Conservation (phyloP, 805 yeast genomes). For the Kodamaea jinghongensis region DNA sequence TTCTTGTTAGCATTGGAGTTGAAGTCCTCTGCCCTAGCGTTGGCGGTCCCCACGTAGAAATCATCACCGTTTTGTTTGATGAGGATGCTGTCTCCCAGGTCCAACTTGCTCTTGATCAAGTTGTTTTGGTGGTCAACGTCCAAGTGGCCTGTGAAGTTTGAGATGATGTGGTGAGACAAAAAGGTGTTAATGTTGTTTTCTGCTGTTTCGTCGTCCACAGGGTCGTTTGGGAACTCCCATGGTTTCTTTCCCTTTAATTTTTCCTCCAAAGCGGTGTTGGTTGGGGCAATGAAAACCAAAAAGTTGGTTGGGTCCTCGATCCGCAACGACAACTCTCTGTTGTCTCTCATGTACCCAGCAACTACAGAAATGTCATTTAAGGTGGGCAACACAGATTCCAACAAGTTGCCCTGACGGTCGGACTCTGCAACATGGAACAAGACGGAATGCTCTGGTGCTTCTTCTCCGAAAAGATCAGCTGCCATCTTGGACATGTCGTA, state of each 20-base stretch:
- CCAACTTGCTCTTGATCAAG: conserved; percentile 16
- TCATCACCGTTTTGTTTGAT: conserved; percentile 21
- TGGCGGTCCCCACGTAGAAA: conserved; percentile 16
- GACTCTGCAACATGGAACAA: conserved; percentile 13
- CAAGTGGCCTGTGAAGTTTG: conserved; percentile 21
- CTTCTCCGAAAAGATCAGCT: not conserved
- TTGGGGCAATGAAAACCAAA: conserved; percentile 68
- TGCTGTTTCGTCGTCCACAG: conserved; percentile 49
- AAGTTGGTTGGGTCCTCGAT: conserved; percentile 45
- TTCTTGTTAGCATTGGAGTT: conserved; percentile 9
- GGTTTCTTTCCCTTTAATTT: conserved; percentile 61
- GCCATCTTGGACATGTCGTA: conserved; percentile 5
- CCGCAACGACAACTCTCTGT: conserved; percentile 45
- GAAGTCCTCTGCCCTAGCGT: not conserved
- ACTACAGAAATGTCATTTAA: conserved; percentile 51
- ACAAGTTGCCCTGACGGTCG: conserved; percentile 19
- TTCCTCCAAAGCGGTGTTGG: conserved; percentile 48
- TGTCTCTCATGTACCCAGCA: conserved; percentile 68
- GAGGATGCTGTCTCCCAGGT: conserved; percentile 21
- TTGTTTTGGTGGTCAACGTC: conserved; percentile 13
- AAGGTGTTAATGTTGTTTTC: conserved; percentile 54
- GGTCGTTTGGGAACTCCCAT: conserved; percentile 71
- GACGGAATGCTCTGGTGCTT: conserved; percentile 11
- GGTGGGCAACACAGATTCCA: conserved; percentile 39
- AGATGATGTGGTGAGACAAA: conserved; percentile 60